phyloP scores from a whole-genome alignment of 805 yeast species.

The Brettanomyces sp. region DNA sequence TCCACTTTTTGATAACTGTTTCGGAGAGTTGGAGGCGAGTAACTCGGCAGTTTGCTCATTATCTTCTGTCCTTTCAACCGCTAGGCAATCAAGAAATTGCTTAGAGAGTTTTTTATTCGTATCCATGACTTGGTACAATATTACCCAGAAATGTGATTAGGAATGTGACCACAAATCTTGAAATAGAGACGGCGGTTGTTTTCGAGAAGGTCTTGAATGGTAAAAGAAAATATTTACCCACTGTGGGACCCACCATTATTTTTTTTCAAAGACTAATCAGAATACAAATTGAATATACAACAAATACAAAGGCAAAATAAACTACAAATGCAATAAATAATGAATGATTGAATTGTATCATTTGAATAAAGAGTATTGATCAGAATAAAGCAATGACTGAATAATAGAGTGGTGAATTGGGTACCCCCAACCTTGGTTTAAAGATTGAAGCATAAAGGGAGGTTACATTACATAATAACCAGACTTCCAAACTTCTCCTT shows the following conservation, averaged over 20 bases:
- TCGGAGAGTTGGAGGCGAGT: slow-evolving; percentile 44
- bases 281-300: no score
- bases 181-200: no score
- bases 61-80: slow-evolving; percentile 45
- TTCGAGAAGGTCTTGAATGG: no score
- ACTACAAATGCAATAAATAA: slow-evolving; percentile 3
- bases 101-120: slow-evolving; percentile 21
- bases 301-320: not conserved
- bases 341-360: not conserved
- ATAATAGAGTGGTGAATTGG: not conserved
- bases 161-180: no score
- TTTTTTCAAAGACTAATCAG: no score
- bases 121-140: not conserved
- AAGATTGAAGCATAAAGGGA: slow-evolving; percentile 4
- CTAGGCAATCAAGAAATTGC: slow-evolving; percentile 31
- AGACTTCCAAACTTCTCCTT: slow-evolving; percentile 96
- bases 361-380: slow-evolving; percentile 1
- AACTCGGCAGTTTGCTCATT: slow-evolving; percentile 35
- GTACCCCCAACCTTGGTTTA: no score
- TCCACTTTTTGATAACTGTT: slow-evolving; percentile 60
- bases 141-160: no score
- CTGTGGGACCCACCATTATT: no score
- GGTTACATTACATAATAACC: slow-evolving; percentile 64
- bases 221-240: no score
- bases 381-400: not conserved